These are phyloP conservation scores for Aspergillus sp. DNA, from an alignment of 2,329 filamentous ascomycete genomes.

Conservation along the genomic window DNA sequence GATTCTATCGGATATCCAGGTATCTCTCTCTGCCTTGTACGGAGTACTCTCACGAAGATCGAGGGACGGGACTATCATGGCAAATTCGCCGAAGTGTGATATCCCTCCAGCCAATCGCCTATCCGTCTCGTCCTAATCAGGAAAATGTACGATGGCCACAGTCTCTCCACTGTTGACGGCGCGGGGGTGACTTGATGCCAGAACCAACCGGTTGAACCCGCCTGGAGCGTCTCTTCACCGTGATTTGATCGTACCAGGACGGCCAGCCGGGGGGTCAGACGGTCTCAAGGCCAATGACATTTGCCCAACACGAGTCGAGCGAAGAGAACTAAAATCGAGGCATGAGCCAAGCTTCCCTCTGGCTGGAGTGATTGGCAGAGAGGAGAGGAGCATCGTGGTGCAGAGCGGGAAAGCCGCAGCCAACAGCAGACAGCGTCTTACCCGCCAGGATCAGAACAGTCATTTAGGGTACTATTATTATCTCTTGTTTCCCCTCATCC, in stretches of 20 bases:
- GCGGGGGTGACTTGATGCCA: conserved; percentile 1
- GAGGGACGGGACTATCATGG: no score
- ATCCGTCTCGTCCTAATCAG: conserved; percentile 10
- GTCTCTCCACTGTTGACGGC: conserved; percentile 2
- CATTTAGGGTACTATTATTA: not conserved
- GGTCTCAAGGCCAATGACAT: not conserved
- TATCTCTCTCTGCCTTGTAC: no score
- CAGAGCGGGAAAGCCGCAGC: conserved; percentile 21
- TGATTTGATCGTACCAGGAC: not conserved
- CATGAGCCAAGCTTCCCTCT: conserved; percentile 23
- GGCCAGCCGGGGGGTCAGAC: not conserved
- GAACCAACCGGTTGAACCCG: not conserved
- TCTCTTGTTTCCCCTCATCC: not conserved
- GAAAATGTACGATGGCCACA: conserved; percentile 10
- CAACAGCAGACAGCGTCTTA: conserved; percentile 10
- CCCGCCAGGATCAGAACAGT: conserved; percentile 8
- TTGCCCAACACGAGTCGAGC: not conserved
- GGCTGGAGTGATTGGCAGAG: conserved; percentile 15
- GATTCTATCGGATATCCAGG: no score
- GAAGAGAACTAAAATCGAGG: conserved; percentile 13
- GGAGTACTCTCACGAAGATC: no score
- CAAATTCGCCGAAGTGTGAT: no score
- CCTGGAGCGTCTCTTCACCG: not conserved
- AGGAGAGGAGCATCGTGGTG: conserved; percentile 11
- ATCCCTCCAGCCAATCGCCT: no score